Percentiles rank a stretch among this genome's conserved stretches.
These are phyloP conservation scores for Fusarium decemcellulare DNA, from an alignment of 2,329 filamentous ascomycete genomes.

Conservation along the genomic window DNA sequence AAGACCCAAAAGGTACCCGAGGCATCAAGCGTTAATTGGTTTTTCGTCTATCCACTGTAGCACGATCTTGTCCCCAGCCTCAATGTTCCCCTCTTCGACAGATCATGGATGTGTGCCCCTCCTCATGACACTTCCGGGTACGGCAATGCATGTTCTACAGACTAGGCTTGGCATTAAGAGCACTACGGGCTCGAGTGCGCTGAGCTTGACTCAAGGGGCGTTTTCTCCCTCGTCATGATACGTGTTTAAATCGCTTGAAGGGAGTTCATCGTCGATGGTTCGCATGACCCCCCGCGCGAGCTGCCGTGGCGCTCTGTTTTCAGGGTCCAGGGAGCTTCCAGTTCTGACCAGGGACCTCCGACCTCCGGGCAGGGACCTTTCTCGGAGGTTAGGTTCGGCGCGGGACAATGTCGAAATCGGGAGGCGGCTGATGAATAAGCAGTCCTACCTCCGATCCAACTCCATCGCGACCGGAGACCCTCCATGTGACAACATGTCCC, in stretches of 20 bases:
- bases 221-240: neutral
- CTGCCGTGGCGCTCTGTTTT: neutral
- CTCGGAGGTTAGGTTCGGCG: constrained; percentile 2
- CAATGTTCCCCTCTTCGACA: too few relatives aligned
- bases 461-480: constrained; percentile 28
- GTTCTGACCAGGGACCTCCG: neutral
- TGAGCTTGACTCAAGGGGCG: neutral
- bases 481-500: constrained; percentile 23
- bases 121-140: neutral
- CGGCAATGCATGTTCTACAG: neutral
- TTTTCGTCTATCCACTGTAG: too few relatives aligned
- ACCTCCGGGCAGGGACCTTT: too few relatives aligned
- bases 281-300: neutral
- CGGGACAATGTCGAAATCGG: neutral
- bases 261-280: neutral
- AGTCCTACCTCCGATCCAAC: constrained; percentile 14
- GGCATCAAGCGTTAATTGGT: too few relatives aligned
- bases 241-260: neutral
- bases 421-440: constrained; percentile 4
- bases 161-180: neutral
- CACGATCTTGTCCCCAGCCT: too few relatives aligned
- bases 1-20: too few relatives aligned
- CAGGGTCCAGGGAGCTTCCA: neutral
- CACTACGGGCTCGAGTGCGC: neutral
- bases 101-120: neutral